Evolutionary conservation across 768 basidiomycete species (phyloP), one percentile per base, ranked within the genome.

Genomic region (Bullera alba): DNA sequence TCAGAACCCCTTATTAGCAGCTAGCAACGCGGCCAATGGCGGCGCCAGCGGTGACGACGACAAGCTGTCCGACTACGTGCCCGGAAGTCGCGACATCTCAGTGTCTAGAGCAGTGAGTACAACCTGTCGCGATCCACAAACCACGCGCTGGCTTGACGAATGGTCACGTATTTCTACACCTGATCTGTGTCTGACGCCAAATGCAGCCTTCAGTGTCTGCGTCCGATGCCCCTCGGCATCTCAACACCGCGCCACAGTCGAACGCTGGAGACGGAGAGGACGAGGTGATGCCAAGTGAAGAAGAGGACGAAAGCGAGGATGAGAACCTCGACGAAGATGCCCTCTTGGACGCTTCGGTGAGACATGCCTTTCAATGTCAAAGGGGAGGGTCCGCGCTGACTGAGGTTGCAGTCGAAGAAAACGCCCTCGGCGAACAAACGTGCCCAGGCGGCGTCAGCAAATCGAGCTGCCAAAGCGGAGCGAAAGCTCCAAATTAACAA

Each of bases 41-140:
- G 32, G 29, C 5, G 25, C 17, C 25, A 27, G 29, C n/a, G 32
- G 27, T 35, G 81, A 82, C 12, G 89, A 90, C 46, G 90, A 92
- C 71, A 83, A 88, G 43, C 78, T 95, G 54, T 87, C 86, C 63
- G 90, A 93, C 70, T 81, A 92, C 50, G 83, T 93, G 6, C 90
- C 90, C 2, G 64, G 64, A 19, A 86, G 84, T 70, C 87, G 89
- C 68, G 88, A 92, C 56, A 83, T 91, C 39, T 91, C 88, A 3
- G 56, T 65, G 8, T 65, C 61, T 48, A 81, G 90, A 64, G 85
- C 87, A 77, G 88, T 85, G 63, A 51, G 77, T 69, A 4, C 17
- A 29, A 73, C 76, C 42, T 23, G 19, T 16, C 27, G 22, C n/a
- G 32, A 35, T 48, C 80, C 78, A 73, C 77, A 38, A 87, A 39